Conservation (phyloP, 768 basidiomycete genomes). For the Galerina marginata region DNA sequence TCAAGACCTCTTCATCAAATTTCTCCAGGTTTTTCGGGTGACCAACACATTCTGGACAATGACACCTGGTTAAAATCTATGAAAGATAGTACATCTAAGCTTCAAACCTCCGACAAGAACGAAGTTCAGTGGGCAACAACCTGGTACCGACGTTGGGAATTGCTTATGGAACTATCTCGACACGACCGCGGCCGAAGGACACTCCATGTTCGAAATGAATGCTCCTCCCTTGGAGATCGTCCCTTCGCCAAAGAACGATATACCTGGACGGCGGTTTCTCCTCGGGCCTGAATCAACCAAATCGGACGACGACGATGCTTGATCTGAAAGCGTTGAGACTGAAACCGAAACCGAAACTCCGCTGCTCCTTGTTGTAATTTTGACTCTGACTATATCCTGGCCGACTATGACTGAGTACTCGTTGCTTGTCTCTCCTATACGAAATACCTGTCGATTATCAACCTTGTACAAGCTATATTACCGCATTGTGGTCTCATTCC, state of each 20-base stretch:
- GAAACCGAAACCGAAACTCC: neutral
- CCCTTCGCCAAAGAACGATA: neutral
- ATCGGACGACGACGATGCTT: conserved; percentile 11
- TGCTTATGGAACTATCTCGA: conserved; percentile 50
- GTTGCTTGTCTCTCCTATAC: neutral
- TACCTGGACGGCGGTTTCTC: conserved; percentile 1
- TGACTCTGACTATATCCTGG: conserved; percentile 1
- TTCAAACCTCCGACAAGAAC: conserved; percentile 8
- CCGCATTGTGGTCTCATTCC: neutral
- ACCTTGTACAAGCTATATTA: conserved; percentile 18
- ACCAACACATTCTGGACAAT: neutral
- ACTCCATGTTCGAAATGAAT: neutral
- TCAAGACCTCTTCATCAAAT: neutral
- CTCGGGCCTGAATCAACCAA: conserved; percentile 2
- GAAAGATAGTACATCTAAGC: neutral
- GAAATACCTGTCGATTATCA: conserved; percentile 13
- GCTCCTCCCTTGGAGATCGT: neutral
- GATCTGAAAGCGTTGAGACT: conserved; percentile 10
- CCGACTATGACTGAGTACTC: conserved; percentile 2
- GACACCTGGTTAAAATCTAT: conserved; percentile 19
- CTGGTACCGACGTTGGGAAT: conserved; percentile 62
- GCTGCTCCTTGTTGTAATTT: neutral
- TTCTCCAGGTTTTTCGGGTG: neutral
- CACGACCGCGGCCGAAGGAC: conserved; percentile 29
- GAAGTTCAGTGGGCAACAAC: conserved; percentile 46